Evolutionary conservation across 495 filamentous ascomycete genomes (phyloP).

Genomic region (Parachaetomium inaequale): DNA sequence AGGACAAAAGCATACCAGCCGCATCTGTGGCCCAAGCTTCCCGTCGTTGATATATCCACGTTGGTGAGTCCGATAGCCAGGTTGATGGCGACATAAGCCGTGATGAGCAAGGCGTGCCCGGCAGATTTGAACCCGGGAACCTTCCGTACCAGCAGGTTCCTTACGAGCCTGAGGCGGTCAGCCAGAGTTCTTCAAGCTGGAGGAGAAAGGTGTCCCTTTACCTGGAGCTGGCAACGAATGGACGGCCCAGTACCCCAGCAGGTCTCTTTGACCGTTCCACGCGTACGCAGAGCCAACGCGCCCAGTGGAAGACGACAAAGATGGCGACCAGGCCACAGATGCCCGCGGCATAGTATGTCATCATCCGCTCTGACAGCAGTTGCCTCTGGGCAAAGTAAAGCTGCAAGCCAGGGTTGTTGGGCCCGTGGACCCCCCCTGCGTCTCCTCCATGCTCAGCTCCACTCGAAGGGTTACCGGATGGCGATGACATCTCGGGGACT

Average conservation of each 20-base stretch:
- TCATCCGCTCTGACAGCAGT: conserved; percentile 31
- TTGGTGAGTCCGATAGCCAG: conserved; percentile 47
- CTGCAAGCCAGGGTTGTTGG: conserved; percentile 15
- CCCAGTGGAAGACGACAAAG: conserved; percentile 50
- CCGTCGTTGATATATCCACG: conserved; percentile 34
- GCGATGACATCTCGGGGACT: conserved; percentile 16
- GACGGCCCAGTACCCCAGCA: conserved; percentile 19
- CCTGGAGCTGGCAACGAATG: conserved; percentile 30
- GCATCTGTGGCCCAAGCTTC: conserved; percentile 39
- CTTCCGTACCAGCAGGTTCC: conserved; percentile 44
- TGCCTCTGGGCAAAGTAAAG: conserved; percentile 31
- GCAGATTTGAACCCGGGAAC: conserved; percentile 50
- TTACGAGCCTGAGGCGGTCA: conserved; percentile 29
- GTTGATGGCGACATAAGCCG: conserved; percentile 51
- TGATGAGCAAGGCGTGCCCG: conserved; percentile 48
- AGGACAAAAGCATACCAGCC: conserved; percentile 45
- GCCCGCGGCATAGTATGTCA: conserved; percentile 44
- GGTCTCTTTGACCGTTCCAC: conserved; percentile 22
- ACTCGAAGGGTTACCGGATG: conserved; percentile 5
- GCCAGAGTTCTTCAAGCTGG: neutral
- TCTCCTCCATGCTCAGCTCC: conserved; percentile 12
- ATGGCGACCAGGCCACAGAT: conserved; percentile 48
- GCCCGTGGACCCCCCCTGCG: conserved; percentile 18
- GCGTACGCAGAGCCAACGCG: conserved; percentile 32
- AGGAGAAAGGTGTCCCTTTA: conserved; percentile 7